A percentile compares a stretch with the other conserved stretches of the same genome.
These are phyloP conservation scores for Apium graveolens DNA, from an alignment of 129 eudicot genomes.

Conservation along the genomic window DNA sequence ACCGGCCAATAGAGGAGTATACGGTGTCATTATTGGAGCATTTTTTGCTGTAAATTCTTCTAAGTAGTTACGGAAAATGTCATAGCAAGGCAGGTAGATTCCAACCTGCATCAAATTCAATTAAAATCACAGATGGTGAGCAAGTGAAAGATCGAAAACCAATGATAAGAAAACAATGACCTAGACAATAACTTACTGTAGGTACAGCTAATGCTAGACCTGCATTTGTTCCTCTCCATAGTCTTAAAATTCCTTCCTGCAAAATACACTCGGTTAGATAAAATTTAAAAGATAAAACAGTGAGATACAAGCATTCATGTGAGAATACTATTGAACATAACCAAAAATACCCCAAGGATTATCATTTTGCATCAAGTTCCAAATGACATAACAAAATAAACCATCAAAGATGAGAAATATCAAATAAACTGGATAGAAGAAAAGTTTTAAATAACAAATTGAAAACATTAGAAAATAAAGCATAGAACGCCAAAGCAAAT, in stretches of 20 bases:
- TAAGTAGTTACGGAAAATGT: slow-evolving; percentile 62
- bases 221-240: slow-evolving; percentile 99
- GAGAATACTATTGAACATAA: background rate
- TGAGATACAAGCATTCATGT: background rate
- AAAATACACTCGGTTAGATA: slow-evolving; percentile 4
- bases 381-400: background rate
- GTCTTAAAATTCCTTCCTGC: slow-evolving; percentile 79
- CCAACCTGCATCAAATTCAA: slow-evolving; percentile 58
- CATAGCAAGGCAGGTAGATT: slow-evolving; percentile 88
- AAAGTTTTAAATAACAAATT: background rate
- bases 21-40: slow-evolving; percentile 69
- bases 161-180: background rate
- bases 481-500: background rate
- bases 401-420: background rate
- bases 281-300: background rate
- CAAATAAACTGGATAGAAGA: background rate
- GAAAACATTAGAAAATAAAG: background rate
- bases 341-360: background rate
- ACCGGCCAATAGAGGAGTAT: slow-evolving; percentile 86
- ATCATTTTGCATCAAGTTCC: background rate
- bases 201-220: slow-evolving; percentile 94
- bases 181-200: slow-evolving; percentile 44
- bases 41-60: slow-evolving; percentile 63
- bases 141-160: background rate
- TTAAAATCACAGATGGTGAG: background rate